Base-by-base conservation (phyloP, 768 basidiomycete genomes). In the Collybiopsis luxurians region DNA sequence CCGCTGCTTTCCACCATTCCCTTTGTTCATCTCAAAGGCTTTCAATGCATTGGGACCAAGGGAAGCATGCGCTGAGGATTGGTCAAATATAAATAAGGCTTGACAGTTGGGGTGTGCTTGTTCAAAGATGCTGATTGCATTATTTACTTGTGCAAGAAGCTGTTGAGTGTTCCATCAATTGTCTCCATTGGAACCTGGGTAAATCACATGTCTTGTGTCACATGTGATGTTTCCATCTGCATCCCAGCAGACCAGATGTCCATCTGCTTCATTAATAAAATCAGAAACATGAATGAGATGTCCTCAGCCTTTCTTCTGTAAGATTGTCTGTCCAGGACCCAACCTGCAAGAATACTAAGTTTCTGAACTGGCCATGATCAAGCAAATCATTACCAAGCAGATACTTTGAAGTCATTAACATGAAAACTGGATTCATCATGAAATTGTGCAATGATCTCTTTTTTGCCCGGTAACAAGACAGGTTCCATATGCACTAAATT, bases 41-140 rank as follows among this genome's bases (percentile, higher is more conserved):
- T 56, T 57, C 19, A 69, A 57, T 4, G 68, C 65, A 64, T 67
- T 60, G 1, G 60, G 57, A 1, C 60, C 49, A 39, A 67, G 58
- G 2, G 67, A 64, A 2, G 51, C 61, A 56, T 71, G 70, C 45
- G 66, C 66, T 4, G 68, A 67, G 4, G 70, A 66, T 23, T 69
- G 63, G 51, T 70, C 67, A 56, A 66, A 70, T 21, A 70, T 57
- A 28, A 66, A 66, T 2, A 67, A 43, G 3, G 59, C 64, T 10
- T 57, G 39, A 12, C 55, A 56, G 10, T 58, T 57, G 1, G 67
- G 65, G 56, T 66, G 63, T 0, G 58, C 56, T 36, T 59, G 49
- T 21, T 70, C 64, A 59, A 66, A 66, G 27, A 72, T 68, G 10
- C 30, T 26, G 38, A 79, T 71, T 19, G 71, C 69, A 23, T 66